Base-by-base conservation (phyloP, 2,329 filamentous ascomycete species). In the Myriosclerotinia curreyana region DNA sequence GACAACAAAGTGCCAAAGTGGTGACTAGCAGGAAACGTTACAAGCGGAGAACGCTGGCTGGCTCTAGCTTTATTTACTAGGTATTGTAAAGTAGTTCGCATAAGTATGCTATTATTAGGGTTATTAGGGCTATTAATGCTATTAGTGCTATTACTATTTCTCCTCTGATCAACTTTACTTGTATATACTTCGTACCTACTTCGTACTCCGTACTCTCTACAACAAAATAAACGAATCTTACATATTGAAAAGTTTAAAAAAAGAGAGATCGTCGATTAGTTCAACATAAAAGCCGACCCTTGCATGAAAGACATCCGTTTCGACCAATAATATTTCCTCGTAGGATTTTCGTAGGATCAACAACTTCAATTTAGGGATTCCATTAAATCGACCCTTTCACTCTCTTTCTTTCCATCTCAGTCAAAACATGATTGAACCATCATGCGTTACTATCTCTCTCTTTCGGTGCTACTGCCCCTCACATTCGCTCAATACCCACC, bases 401-500 rank as follows among this genome's bases (percentile, higher is more conserved):
- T 49, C 46, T 64, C 49, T 67, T 64, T 62, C 63, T 55, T 46
- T 56, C 60, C 44, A 63, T 55, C 50, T 61, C 20, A 28, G 38
- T 49, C 64, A 51, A 70, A 70, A 67, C 66, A 73, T 73, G 72
- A 70, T 66, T 69, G 65, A 67, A 66, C 59, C 65, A 70, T 66
- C 65, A 74, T 74, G 72, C 58, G 65, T 70, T 62, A 66, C 64
- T 61, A 66, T 52, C 56, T 69, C 59, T 52, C 70, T 58, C 54
- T 71, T 56, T 65, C 59, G 64, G 64, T 66, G 55, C 51, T 73
- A 55, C 40, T 69, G 44, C 56, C 67, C 42, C 44, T 64, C 52
- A 67, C 71, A 48, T 59, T 69, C 66, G 74, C 74, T 68, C 75
- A 76, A 66, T 77, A 76, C 65, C 76, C 76, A 40, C 76, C 76